Percentiles rank a stretch among this genome's conserved stretches.
These are phyloP conservation scores for Besnoitia besnoiti DNA, from an alignment of 169 alveolate genomes.

Conservation along the genomic window DNA sequence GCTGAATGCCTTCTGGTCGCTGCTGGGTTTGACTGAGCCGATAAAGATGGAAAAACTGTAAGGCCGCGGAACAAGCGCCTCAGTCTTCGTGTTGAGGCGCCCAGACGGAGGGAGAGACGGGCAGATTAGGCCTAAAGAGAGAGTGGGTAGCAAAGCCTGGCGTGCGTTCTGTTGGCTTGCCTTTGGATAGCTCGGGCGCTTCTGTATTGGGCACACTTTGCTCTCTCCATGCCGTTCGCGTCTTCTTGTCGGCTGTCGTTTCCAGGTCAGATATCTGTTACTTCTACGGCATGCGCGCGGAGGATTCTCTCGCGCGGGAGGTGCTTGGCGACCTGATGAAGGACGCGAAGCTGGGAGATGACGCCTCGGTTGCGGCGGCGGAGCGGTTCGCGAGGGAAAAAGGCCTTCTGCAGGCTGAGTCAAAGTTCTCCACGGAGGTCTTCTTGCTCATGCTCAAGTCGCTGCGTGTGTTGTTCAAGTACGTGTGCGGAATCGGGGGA, in stretches of 20 bases:
- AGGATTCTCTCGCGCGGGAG: conserved; percentile 32
- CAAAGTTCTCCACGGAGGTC: conserved; percentile 84
- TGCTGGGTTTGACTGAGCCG: conserved; percentile 68
- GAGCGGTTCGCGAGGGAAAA: neutral
- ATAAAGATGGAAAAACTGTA: conserved; percentile 69
- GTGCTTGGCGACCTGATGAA: conserved; percentile 50
- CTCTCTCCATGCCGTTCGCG: too few species aligned
- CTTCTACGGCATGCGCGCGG: conserved; percentile 14
- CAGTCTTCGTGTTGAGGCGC: too few species aligned
- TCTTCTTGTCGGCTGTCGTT: neutral
- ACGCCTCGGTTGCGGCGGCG: conserved; percentile 40
- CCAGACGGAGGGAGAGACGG: neutral
- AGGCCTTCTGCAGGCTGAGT: conserved; percentile 67
- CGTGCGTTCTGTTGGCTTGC: too few species aligned
- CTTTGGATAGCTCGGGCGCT: too few species aligned
- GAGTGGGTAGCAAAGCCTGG: neutral
- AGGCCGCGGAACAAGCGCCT: conserved; percentile 54
- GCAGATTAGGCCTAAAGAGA: neutral
- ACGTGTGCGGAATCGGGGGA: too few species aligned
- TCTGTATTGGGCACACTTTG: too few species aligned
- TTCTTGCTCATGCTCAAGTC: conserved; percentile 86
- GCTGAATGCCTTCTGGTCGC: conserved; percentile 66
- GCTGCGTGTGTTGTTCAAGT: conserved; percentile 81
- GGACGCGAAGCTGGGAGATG: conserved; percentile 59
- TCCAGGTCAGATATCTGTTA: neutral